Evolutionary conservation across 2,329 filamentous ascomycete species (phyloP), one percentile per base, ranked within the genome.

Genomic region (Coleophoma cylindrospora): DNA sequence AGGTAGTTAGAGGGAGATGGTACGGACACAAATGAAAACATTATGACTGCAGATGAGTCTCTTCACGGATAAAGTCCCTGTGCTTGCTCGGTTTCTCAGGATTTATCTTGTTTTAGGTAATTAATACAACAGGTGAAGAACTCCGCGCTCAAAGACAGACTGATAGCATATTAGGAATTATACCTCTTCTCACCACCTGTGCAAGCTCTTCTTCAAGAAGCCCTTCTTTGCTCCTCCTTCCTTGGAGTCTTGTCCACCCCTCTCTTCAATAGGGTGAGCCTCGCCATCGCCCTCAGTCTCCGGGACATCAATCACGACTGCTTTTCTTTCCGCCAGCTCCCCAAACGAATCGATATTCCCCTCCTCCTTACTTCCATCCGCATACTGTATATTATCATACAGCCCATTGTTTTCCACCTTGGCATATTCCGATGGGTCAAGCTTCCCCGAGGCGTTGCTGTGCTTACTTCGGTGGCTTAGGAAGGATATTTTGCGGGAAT

Each of bases 1-100:
- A 44, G 89, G 89, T 14, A 89, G 84, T 66, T 90, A 71, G 53
- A 50, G 32, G 38, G 40, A 38, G 7, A 17, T 38, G 22, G 40
- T n/a, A 4, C 13, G 14, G 9, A 27, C 4, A 7, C 7, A 27
- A 27, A 27, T 27, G 27, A 27, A 4, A 10, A 46, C 12, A 36
- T 22, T 10, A 21, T 43, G 12, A 36, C 15, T 17, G 32, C 32
- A 32, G 36, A 32, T 33, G 45, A 22, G 36, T 27, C 27, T 27
- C 27, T 27, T 27, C 9, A 10, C 27, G 7, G 7, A 27, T 27
- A 10, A 27, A 10, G 6, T 27, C 6, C 27, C 7, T 27, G 27
- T 27, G 27, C 27, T 27, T 27, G 7, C 27, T 27, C 27, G 7
- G 7, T 7, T 27, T 27, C 27, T 27, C 2, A 27, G 27, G 4